Conservation (phyloP, 176 grass and related monocot species). For the Musa acuminata region DNA sequence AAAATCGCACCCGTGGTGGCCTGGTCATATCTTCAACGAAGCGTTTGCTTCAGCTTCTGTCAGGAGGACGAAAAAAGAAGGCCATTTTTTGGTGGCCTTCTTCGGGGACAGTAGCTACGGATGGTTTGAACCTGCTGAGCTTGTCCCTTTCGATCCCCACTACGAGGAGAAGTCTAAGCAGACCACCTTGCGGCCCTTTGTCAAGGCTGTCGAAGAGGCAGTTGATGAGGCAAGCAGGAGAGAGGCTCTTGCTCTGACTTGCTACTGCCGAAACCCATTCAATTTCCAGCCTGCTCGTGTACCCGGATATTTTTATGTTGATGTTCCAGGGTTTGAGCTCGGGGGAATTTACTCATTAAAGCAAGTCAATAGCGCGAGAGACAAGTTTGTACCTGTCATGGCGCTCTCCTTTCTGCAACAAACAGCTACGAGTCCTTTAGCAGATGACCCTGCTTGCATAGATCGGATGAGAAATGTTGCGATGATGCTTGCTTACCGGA, state of each 20-base stretch:
- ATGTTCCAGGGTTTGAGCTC: slow-evolving; percentile 62
- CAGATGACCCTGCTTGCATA: slow-evolving; percentile 9
- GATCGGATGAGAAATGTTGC: slow-evolving; percentile 37
- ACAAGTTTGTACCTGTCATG: slow-evolving; percentile 34
- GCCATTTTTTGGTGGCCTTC: slow-evolving; percentile 64
- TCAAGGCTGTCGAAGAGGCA: slow-evolving; percentile 61
- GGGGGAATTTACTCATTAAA: slow-evolving; percentile 55
- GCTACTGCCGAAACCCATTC: slow-evolving; percentile 37
- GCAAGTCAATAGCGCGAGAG: slow-evolving; percentile 34
- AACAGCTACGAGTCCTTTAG: slow-evolving; percentile 31
- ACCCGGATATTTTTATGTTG: slow-evolving; percentile 40
- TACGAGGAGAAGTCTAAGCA: slow-evolving; percentile 46
- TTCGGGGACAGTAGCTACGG: slow-evolving; percentile 95
- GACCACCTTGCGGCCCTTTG: slow-evolving; percentile 44
- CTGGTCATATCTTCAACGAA: slow-evolving; percentile 71
- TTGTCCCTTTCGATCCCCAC: slow-evolving; percentile 56
- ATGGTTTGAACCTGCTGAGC: slow-evolving; percentile 83
- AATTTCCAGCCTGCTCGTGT: slow-evolving; percentile 33
- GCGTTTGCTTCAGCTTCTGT: slow-evolving; percentile 34
- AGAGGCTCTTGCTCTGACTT: slow-evolving; percentile 51
- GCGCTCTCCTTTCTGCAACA: slow-evolving; percentile 29
- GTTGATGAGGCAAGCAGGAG: slow-evolving; percentile 65
- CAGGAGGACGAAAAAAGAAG: slow-evolving; percentile 10
- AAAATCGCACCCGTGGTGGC: slow-evolving; percentile 99
- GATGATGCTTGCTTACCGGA: slow-evolving; percentile 50